Base-by-base conservation (phyloP, 176 grass and related monocot species). In the Bromus sterilis region DNA sequence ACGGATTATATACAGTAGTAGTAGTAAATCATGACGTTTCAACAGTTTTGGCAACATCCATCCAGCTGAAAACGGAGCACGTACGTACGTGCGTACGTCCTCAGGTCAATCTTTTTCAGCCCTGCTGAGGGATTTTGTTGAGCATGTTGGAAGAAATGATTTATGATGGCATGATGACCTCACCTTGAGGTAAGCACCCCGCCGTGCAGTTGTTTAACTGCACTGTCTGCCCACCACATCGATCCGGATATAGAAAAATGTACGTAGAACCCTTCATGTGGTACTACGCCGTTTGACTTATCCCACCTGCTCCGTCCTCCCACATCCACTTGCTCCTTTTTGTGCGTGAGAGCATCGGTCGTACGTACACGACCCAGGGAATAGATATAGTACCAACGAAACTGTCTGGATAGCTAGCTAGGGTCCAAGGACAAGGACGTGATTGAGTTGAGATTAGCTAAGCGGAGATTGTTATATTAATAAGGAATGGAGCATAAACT, bases 241-340 rank as follows among this genome's bases (percentile, higher is more conserved):
- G 61, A 66, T 48, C 53, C 34, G 4, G 7, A 44, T 70, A 37
- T 42, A 43, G 4, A 5, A 16, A 16, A 41, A 35, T 43, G 26
- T 3, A 35, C 34, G 26, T 3, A 37, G 29, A 86, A 31, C 12
- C 29, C 8, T 39, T 42, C 42, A 77, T 56, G 77, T 89, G 71
- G 36, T 71, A 72, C 64, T 72, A 64, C 16, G 43, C 73, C 77
- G 79, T 82, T 89, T 89, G 88, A 90, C 88, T 83, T 86, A 10
- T 21, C 25, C 30, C 79, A 67, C 88, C 74, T 86, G 56, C 79
- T 73, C 83, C 61, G 13, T 3, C 8, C 80, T 59, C 76, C 8
- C 80, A 48, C 76, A 25, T 69, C 81, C 76, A 75, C 58, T 80
- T 60, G 58, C 33, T 62, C 79, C 56, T 3, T 32, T 58, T 49